A percentile compares a stretch with the other conserved stretches of the same genome.
phyloP scores from a whole-genome alignment of 768 basidiomycete species.

The Antrodiella citrinella region DNA sequence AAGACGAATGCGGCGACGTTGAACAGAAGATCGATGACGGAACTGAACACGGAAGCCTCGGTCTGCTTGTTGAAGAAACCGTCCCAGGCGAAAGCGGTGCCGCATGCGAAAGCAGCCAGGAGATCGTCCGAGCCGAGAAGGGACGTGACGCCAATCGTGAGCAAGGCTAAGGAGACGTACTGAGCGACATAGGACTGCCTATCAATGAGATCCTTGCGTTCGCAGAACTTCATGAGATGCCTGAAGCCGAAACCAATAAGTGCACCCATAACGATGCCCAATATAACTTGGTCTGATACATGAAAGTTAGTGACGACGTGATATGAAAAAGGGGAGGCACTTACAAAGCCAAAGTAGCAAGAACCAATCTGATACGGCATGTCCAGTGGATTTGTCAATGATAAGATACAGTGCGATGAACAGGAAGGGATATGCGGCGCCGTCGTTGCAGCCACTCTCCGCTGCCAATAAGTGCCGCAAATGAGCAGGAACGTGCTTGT shows the following conservation, averaged over 20 bases:
- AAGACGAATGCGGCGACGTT: conserved; percentile 94
- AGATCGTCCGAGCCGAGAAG: conserved; percentile 91
- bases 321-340: conserved; percentile 21
- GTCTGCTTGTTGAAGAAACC: conserved; percentile 91
- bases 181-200: conserved; percentile 93
- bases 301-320: background rate
- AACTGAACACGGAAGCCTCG: conserved; percentile 91
- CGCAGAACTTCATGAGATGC: conserved; percentile 89
- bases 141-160: conserved; percentile 78
- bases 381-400: conserved; percentile 50
- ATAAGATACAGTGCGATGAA: conserved; percentile 85
- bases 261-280: conserved; percentile 71
- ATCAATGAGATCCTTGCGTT: conserved; percentile 81
- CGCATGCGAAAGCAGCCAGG: conserved; percentile 90
- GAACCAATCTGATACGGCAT: conserved; percentile 83
- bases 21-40: conserved; percentile 93
- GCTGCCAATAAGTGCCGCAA: conserved; percentile 55
- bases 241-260: conserved; percentile 73
- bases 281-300: conserved; percentile 54
- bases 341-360: conserved; percentile 78
- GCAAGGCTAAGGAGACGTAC: conserved; percentile 74
- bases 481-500: conserved; percentile 91
- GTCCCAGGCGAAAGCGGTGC: conserved; percentile 95
- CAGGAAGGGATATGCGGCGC: conserved; percentile 93
- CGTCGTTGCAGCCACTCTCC: conserved; percentile 94